Percentiles rank a stretch among this genome's conserved stretches.
Conservation (phyloP, 1,284 basidiomycete species). For the Trametes hirsuta region DNA sequence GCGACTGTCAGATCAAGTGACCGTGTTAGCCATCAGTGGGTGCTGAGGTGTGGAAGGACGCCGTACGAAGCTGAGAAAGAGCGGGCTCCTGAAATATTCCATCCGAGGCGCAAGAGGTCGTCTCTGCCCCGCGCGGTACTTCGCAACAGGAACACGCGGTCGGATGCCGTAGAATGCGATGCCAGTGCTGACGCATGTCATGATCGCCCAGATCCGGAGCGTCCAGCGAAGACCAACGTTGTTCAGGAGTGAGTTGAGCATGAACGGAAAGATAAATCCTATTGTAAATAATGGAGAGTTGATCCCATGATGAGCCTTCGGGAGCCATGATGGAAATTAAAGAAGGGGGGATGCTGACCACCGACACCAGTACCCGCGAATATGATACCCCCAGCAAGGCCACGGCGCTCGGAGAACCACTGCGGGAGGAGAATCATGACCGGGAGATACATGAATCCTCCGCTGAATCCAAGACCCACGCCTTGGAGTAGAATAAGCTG, state of each 20-base stretch:
- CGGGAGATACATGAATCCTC: slow-evolving; percentile 30
- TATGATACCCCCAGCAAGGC: slow-evolving; percentile 34
- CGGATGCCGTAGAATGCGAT: slow-evolving; percentile 29
- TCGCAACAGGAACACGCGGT: slow-evolving; percentile 29
- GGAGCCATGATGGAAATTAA: not conserved
- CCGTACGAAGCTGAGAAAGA: slow-evolving; percentile 33
- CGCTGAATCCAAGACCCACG: slow-evolving; percentile 30
- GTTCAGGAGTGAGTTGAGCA: slow-evolving; percentile 29
- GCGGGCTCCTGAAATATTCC: slow-evolving; percentile 30
- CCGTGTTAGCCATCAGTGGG: not conserved
- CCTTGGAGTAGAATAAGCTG: slow-evolving; percentile 34
- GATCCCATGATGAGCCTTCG: not conserved
- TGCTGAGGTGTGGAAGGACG: not conserved
- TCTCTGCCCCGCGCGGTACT: slow-evolving; percentile 22
- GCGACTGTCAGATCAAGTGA: slow-evolving; percentile 7
- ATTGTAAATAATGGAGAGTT: not conserved
- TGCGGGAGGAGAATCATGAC: slow-evolving; percentile 29
- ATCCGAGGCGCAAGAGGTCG: slow-evolving; percentile 29
- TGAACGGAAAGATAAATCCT: slow-evolving; percentile 34
- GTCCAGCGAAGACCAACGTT: slow-evolving; percentile 34
- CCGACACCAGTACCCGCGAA: slow-evolving; percentile 35
- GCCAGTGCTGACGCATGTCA: slow-evolving; percentile 25
- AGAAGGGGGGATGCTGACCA: slow-evolving; percentile 14
- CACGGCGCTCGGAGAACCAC: slow-evolving; percentile 30
- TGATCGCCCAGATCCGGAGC: slow-evolving; percentile 29